Base-by-base conservation (phyloP, 139 green algal species). In the Chlorella sp. region DNA sequence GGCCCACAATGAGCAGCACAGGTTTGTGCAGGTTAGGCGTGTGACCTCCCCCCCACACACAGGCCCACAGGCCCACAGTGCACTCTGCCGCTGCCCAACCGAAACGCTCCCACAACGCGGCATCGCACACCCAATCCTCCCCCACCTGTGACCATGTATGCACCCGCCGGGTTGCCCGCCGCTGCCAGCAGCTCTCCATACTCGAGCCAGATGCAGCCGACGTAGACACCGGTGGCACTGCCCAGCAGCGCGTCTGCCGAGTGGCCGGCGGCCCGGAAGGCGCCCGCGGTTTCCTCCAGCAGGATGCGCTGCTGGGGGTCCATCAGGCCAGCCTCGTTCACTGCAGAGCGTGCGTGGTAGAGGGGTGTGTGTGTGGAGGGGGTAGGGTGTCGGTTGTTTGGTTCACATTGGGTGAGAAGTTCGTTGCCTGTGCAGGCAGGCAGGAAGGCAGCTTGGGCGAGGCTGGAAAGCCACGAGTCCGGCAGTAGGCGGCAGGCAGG, bases 241-340 rank as follows among this genome's bases (percentile, higher is more conserved):
- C 92, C 93, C 34, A 34, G 48, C 66, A 96, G 89, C 37, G 57
- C 5, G 12, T 68, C 81, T 16, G 87, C 39, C 48, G 75, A 80
- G 57, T 77, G 37, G 60, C 86, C 89, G 30, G 87, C 87, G 60
- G 68, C 40, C 1, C 86, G 88, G 39, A 90, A 88, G 48, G 88
- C 92, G 9, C 77, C 24, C n/a, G 76, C 22, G 0, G 89, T 76
- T 39, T 97, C 90, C 82, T 97, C 93, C 71, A 97, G 88, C 77
- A 97, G 93, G 79, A 98, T 64, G 26, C 96, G 93, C 89, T 96
- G 93, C 90, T 98, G 96, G 0, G 96, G 96, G 89, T 98, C 96
- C 95, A 98, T 97, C 36, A 96, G 61, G 0, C 88, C 81, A 2
- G 94, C 93, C 91, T 98, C 96, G 22, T 78, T 86, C 7, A 48